A percentile compares a stretch with the other conserved stretches of the same genome.
Conservation (phyloP, 192 early-diverging fungal species). For the Coemansia sp. region DNA sequence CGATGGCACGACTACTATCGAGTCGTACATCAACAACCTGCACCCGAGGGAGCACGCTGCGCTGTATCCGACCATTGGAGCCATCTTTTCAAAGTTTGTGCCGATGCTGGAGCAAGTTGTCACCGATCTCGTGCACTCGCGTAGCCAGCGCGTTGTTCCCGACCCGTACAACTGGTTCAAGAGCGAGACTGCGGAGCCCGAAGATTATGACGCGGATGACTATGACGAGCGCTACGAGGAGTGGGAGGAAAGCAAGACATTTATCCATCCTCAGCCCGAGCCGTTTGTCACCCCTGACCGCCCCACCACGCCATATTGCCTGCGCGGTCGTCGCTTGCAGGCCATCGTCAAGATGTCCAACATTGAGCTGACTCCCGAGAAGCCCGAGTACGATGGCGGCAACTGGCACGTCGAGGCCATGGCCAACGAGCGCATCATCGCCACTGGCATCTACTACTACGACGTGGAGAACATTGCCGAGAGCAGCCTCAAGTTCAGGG, state of each 20-base stretch:
- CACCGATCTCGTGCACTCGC: slow-evolving; percentile 27
- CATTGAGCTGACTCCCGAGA: slow-evolving; percentile 70
- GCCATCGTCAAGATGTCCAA: slow-evolving; percentile 76
- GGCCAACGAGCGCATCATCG: slow-evolving; percentile 70
- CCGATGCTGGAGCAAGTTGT: slow-evolving; percentile 67
- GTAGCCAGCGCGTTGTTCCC: slow-evolving; percentile 3
- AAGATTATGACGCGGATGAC: slow-evolving; percentile 14
- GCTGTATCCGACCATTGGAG: slow-evolving; percentile 59
- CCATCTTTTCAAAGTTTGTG: slow-evolving; percentile 60
- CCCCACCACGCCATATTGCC: slow-evolving; percentile 18
- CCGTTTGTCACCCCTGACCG: slow-evolving; percentile 37
- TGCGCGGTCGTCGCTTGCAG: slow-evolving; percentile 54
- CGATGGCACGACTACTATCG: slow-evolving; percentile 52
- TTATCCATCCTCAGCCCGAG: slow-evolving; percentile 41
- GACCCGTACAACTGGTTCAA: slow-evolving; percentile 30
- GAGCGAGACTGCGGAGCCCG: slow-evolving; percentile 5
- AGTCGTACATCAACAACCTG: slow-evolving; percentile 79
- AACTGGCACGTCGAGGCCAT: slow-evolving; percentile 78
- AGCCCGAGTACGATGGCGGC: slow-evolving; percentile 58
- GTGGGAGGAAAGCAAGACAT: slow-evolving; percentile 17
- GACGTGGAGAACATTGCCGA: slow-evolving; percentile 70
- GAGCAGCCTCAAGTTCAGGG: slow-evolving; percentile 62
- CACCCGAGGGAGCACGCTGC: slow-evolving; percentile 57
- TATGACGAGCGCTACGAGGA: slow-evolving; percentile 28
- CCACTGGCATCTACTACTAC: slow-evolving; percentile 78